A percentile compares a stretch with the other conserved stretches of the same genome.
Conservation (phyloP, 208 protist genomes). For the Vickermania spadyakhi region DNA sequence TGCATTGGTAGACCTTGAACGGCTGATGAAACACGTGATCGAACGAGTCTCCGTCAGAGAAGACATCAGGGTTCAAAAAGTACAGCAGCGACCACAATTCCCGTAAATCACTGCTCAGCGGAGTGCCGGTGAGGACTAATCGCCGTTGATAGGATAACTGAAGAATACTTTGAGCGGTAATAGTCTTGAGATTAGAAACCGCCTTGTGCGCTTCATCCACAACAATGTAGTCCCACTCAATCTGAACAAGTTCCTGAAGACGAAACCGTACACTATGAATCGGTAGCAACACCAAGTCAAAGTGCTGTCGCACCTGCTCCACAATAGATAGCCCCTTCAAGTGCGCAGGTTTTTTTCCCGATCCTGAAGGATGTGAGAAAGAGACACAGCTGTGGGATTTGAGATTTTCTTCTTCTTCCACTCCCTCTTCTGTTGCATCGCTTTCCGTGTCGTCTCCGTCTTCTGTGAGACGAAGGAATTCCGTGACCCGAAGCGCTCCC, state of each 20-base stretch:
- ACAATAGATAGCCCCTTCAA: neutral
- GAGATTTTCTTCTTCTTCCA: too few species aligned
- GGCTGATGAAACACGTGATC: constrained; percentile 83
- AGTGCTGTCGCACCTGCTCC: constrained; percentile 5
- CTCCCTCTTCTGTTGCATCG: constrained; percentile 13
- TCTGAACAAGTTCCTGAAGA: constrained; percentile 4
- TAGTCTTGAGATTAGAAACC: constrained; percentile 38
- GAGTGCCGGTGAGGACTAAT: constrained; percentile 94
- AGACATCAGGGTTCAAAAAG: constrained; percentile 95
- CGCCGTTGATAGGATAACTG: constrained; percentile 28
- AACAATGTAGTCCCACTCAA: constrained; percentile 53
- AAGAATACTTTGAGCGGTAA: constrained; percentile 27
- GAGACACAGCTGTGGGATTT: too few species aligned
- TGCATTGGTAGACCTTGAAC: constrained; percentile 34
- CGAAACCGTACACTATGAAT: constrained; percentile 23
- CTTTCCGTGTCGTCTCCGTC: constrained; percentile 12
- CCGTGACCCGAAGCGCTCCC: constrained; percentile 33
- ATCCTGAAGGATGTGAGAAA: too few species aligned
- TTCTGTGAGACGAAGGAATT: constrained; percentile 9
- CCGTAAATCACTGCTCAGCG: constrained; percentile 97
- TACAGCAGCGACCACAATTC: constrained; percentile 98
- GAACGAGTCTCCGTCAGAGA: constrained; percentile 88
- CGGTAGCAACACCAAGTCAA: constrained; percentile 41
- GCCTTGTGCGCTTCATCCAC: constrained; percentile 81
- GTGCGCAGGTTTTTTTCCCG: neutral